Evolutionary conservation across 1,139 yeast species (phyloP).

Genomic region (Citeromyces siamensis): DNA sequence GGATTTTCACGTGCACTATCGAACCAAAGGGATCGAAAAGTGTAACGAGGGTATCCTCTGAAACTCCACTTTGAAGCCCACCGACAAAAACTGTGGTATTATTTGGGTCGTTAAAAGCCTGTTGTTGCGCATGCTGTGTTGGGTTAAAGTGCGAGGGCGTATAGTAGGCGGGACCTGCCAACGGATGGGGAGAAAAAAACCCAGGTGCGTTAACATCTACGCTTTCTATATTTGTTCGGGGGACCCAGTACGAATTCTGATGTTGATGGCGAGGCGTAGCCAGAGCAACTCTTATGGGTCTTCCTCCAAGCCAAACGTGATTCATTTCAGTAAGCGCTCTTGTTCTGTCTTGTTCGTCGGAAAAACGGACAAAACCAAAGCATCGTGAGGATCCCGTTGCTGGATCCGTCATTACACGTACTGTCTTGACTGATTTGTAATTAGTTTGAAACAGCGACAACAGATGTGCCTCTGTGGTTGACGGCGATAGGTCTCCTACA

Average conservation of each 20-base stretch:
- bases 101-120: conserved; percentile 54
- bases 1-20: conserved; percentile 77
- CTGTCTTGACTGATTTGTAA: conserved; percentile 71
- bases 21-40: conserved; percentile 79
- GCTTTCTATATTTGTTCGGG: conserved; percentile 5
- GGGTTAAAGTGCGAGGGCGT: conserved; percentile 2
- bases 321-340: conserved; percentile 76
- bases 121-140: conserved; percentile 5
- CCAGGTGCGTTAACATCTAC: conserved; percentile 7
- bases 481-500: conserved; percentile 76
- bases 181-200: conserved; percentile 7
- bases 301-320: conserved; percentile 60
- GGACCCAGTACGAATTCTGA: conserved; percentile 6
- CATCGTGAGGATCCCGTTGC: conserved; percentile 69
- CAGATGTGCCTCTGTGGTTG: conserved; percentile 61
- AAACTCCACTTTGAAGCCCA: conserved; percentile 65
- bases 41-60: conserved; percentile 63
- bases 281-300: conserved; percentile 67
- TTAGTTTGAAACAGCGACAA: conserved; percentile 57
- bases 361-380: conserved; percentile 85
- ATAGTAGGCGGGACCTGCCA: conserved; percentile 6
- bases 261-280: conserved; percentile 43
- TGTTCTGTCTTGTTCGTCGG: conserved; percentile 58
- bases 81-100: conserved; percentile 95
- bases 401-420: conserved; percentile 78